These are phyloP conservation scores for Clathrospora elynae DNA, from an alignment of 2,329 filamentous ascomycete species.

Conservation along the genomic window DNA sequence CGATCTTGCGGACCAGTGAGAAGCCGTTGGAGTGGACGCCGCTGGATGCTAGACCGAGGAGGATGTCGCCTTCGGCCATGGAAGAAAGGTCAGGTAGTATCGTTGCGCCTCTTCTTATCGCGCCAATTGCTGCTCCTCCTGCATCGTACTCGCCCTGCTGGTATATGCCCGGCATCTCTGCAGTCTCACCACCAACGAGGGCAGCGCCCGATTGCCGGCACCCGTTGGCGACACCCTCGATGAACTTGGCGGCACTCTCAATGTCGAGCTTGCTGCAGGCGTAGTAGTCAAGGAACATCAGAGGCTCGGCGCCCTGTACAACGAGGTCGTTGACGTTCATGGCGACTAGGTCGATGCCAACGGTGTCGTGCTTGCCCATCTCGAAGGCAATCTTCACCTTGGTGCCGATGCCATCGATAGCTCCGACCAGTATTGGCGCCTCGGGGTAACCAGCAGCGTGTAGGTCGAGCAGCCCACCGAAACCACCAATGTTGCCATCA, in stretches of 20 bases:
- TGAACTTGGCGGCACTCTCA: slow-evolving; percentile 78
- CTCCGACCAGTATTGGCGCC: slow-evolving; percentile 83
- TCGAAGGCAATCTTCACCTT: slow-evolving; percentile 95
- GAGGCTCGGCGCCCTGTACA: slow-evolving; percentile 90
- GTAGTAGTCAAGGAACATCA: slow-evolving; percentile 98
- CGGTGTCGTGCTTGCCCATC: slow-evolving; percentile 87
- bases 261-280: slow-evolving; percentile 88
- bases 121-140: slow-evolving; percentile 86
- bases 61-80: slow-evolving; percentile 82
- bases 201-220: slow-evolving; percentile 86
- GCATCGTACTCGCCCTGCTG: slow-evolving; percentile 88
- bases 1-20: slow-evolving; percentile 90
- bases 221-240: slow-evolving; percentile 85
- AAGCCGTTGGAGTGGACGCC: slow-evolving; percentile 97
- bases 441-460: slow-evolving; percentile 72
- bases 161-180: slow-evolving; percentile 98
- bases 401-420: slow-evolving; percentile 94
- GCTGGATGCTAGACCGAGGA: slow-evolving; percentile 82
- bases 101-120: slow-evolving; percentile 67
- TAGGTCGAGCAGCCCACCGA: slow-evolving; percentile 86
- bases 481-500: slow-evolving; percentile 92
- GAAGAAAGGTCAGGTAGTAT: slow-evolving; percentile 75
- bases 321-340: slow-evolving; percentile 99
- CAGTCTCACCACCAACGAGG: slow-evolving; percentile 94
- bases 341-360: slow-evolving; percentile 94